Conservation (phyloP, 1,284 basidiomycete species). For the Naganishia sp. region DNA sequence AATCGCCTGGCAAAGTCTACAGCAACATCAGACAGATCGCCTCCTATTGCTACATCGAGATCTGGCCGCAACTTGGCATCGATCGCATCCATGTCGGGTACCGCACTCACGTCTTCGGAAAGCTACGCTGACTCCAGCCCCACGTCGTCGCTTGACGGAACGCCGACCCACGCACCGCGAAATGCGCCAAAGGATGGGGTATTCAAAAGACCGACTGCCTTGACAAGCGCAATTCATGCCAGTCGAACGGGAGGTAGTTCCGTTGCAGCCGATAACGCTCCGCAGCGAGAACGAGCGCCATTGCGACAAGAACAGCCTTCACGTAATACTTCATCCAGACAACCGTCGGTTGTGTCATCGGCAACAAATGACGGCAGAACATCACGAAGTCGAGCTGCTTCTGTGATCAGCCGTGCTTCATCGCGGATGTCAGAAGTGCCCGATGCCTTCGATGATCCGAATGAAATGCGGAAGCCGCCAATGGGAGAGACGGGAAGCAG, state of each 20-base stretch:
- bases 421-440: slow-evolving; percentile 8
- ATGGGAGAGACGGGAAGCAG: not conserved
- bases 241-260: not conserved
- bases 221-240: slow-evolving; percentile 18
- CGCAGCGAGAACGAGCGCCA: not conserved
- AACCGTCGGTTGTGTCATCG: not conserved
- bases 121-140: slow-evolving; percentile 8
- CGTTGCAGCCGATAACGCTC: not conserved
- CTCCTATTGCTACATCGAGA: slow-evolving; percentile 2
- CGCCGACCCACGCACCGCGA: slow-evolving; percentile 14
- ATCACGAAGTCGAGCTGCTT: not conserved
- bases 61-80: slow-evolving; percentile 9
- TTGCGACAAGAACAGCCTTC: not conserved
- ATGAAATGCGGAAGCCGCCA: not conserved
- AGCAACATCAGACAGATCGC: not conserved
- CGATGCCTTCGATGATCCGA: not conserved
- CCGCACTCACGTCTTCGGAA: not conserved
- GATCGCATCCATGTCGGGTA: slow-evolving; percentile 1
- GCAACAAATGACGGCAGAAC: not conserved
- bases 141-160: slow-evolving; percentile 6
- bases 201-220: slow-evolving; percentile 16
- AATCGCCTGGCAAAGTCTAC: slow-evolving; percentile 10
- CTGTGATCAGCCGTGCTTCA: slow-evolving; percentile 15
- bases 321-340: not conserved
- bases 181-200: slow-evolving; percentile 8